Percentiles rank a stretch among this genome's conserved stretches.
Evolutionary conservation across 2,329 filamentous ascomycete species (phyloP).

Genomic region (Knufia petricola): DNA sequence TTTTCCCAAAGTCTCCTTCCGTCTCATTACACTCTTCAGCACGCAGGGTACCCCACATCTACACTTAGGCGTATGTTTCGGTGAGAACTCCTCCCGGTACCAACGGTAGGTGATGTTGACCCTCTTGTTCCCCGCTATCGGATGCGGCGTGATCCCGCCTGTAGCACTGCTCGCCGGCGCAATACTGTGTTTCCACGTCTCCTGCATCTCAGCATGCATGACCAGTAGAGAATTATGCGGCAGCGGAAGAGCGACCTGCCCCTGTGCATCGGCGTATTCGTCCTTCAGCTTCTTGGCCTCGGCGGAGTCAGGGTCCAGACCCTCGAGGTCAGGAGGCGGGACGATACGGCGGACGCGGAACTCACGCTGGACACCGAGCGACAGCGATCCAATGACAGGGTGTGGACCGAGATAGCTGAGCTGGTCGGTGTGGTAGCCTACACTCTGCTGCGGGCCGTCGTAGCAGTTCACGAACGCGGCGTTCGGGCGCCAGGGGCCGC

Average conservation of each 20-base stretch:
- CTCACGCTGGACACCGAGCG: constrained; percentile 82
- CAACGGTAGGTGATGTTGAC: constrained; percentile 93
- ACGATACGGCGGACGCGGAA: constrained; percentile 76
- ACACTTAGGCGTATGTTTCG: constrained; percentile 67
- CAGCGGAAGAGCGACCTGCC: constrained; percentile 85
- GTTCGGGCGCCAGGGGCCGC: constrained; percentile 68
- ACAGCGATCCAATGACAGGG: constrained; percentile 80
- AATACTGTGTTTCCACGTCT: constrained; percentile 90
- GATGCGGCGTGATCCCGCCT: constrained; percentile 64
- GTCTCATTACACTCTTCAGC: constrained; percentile 69
- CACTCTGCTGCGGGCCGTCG: constrained; percentile 65
- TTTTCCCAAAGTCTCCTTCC: constrained; percentile 62
- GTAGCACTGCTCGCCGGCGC: constrained; percentile 52
- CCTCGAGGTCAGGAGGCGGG: constrained; percentile 43
- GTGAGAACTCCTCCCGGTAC: constrained; percentile 69
- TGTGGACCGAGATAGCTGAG: constrained; percentile 86
- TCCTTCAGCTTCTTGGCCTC: constrained; percentile 1
- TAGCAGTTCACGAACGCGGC: constrained; percentile 95
- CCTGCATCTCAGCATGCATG: constrained; percentile 98
- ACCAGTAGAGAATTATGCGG: constrained; percentile 88
- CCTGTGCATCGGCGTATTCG: constrained; percentile 52
- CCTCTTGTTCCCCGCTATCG: constrained; percentile 64
- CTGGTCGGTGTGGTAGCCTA: constrained; percentile 89
- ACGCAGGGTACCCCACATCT: constrained; percentile 59
- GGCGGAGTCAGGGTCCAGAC: constrained; percentile 17